These are phyloP conservation scores for Phylloboletellus chloephorus DNA, from an alignment of 1,284 basidiomycete genomes.

Conservation along the genomic window DNA sequence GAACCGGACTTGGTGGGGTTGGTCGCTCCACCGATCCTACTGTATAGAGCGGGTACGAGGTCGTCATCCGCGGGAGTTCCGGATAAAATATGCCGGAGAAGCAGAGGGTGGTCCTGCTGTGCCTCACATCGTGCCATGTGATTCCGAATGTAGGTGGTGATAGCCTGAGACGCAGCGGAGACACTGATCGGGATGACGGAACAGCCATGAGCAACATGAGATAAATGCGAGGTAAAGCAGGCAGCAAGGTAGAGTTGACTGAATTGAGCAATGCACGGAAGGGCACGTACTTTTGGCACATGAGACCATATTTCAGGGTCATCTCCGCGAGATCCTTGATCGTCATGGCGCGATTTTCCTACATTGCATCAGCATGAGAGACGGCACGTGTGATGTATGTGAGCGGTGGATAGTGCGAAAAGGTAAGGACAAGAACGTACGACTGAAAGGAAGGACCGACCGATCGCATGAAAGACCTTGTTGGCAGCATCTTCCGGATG, in stretches of 20 bases:
- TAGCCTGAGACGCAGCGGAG: conserved; percentile 71
- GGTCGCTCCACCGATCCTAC: conserved; percentile 62
- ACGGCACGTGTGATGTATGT: conserved; percentile 12
- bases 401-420: conserved; percentile 12
- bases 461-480: conserved; percentile 67
- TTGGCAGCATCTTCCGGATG: conserved; percentile 66
- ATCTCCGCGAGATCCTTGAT: conserved; percentile 76
- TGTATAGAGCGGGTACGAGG: conserved; percentile 63
- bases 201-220: conserved; percentile 14
- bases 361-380: conserved; percentile 6
- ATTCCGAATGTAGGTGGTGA: conserved; percentile 70
- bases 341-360: conserved; percentile 77
- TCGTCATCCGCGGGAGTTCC: conserved; percentile 67
- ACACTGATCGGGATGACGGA: conserved; percentile 38
- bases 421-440: conserved; percentile 39
- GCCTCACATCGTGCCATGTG: conserved; percentile 64
- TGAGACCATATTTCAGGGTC: conserved; percentile 55
- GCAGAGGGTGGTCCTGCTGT: conserved; percentile 65
- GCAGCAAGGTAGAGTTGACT: conserved; percentile 1
- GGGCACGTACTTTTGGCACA: conserved; percentile 64
- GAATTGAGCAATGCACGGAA: conserved; percentile 12
- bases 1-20: conserved; percentile 35
- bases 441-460: conserved; percentile 63
- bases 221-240: conserved; percentile 14
- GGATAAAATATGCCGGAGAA: conserved; percentile 65